These are phyloP conservation scores for Diphasiastrum complanatum DNA, from an alignment of 83 land plant species.

Conservation along the genomic window DNA sequence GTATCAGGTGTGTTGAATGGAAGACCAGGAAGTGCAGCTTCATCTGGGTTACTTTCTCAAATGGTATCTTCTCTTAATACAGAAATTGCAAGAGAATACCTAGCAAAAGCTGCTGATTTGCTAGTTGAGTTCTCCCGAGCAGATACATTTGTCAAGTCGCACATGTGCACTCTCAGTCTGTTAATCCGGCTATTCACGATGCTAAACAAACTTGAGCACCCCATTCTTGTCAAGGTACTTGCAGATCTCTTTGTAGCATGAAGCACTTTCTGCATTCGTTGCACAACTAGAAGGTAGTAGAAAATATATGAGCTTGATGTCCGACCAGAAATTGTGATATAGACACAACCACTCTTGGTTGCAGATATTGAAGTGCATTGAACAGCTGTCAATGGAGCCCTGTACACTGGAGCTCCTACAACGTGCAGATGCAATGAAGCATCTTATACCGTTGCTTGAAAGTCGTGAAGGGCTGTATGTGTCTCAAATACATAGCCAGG, in stretches of 20 bases:
- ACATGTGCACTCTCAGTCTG: slow-evolving; percentile 86
- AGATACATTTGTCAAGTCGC: slow-evolving; percentile 69
- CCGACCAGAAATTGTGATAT: too few species aligned
- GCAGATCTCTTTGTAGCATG: too few species aligned
- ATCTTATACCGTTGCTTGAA: slow-evolving; percentile 88
- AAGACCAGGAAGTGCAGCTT: slow-evolving; percentile 84
- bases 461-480: slow-evolving; percentile 69
- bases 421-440: slow-evolving; percentile 96
- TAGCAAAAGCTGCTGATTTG: slow-evolving; percentile 88
- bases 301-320: too few species aligned
- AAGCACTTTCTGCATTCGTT: too few species aligned
- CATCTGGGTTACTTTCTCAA: slow-evolving; percentile 80
- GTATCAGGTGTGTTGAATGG: slow-evolving; percentile 89
- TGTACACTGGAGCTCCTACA: slow-evolving; percentile 82
- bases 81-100: slow-evolving; percentile 87
- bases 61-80: slow-evolving; percentile 74
- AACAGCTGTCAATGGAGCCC: slow-evolving; percentile 87
- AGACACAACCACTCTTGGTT: too few species aligned
- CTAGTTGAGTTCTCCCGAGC: slow-evolving; percentile 86
- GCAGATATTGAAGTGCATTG: slow-evolving; percentile 86
- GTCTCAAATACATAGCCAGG: slow-evolving; percentile 84
- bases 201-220: slow-evolving; percentile 85
- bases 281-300: too few species aligned
- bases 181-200: slow-evolving; percentile 87
- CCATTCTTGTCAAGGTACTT: slow-evolving; percentile 85